phyloP scores from a whole-genome alignment of 768 basidiomycete genomes.

The Trametes elegans region DNA sequence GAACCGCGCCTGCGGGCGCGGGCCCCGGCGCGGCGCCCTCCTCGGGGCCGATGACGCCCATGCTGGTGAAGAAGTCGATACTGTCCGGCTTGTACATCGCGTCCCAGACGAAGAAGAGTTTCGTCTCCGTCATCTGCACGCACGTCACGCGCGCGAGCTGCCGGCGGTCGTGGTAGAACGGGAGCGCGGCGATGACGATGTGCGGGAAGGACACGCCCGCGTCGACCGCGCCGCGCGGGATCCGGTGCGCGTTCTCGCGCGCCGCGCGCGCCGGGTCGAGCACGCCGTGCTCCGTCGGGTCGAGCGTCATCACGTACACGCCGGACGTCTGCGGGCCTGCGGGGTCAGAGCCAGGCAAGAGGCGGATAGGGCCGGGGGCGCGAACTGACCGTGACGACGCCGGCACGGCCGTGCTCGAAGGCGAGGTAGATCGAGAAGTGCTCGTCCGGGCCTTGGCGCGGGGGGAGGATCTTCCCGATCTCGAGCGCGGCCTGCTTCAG shows the following conservation, averaged over 20 bases:
- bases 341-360: neutral
- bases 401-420: conserved; percentile 28
- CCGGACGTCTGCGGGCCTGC: conserved; percentile 23
- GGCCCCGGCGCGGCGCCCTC: neutral
- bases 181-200: conserved; percentile 19
- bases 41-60: conserved; percentile 1
- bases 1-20: neutral
- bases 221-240: conserved; percentile 6
- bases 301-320: conserved; percentile 26
- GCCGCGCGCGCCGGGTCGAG: conserved; percentile 7
- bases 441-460: neutral
- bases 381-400: conserved; percentile 27
- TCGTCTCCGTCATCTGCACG: conserved; percentile 30
- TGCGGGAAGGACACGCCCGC: conserved; percentile 5
- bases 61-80: conserved; percentile 6
- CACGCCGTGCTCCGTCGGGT: conserved; percentile 20
- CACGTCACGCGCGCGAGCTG: conserved; percentile 25
- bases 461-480: conserved; percentile 17
- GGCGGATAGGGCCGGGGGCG: neutral
- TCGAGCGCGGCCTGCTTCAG: conserved; percentile 21
- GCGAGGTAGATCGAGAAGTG: conserved; percentile 28
- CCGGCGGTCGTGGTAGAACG: conserved; percentile 14
- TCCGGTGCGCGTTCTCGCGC: conserved; percentile 1
- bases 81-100: conserved; percentile 14
- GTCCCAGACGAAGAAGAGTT: conserved; percentile 27